phyloP scores from a whole-genome alignment of 495 filamentous ascomycete species.

The Extremus antarcticus region DNA sequence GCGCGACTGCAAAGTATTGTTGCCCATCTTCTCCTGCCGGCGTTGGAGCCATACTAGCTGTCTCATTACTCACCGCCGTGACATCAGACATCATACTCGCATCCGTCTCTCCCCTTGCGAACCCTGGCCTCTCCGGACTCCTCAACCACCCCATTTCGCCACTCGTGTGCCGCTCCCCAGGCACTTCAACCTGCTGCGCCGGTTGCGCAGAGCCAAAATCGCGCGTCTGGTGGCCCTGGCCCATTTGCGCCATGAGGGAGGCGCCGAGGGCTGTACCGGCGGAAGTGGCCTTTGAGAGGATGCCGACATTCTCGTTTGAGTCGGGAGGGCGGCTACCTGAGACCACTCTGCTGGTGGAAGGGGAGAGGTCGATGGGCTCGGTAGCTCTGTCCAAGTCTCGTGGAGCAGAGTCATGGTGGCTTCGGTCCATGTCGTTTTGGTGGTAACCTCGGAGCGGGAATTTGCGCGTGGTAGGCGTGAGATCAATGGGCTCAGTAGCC shows the following conservation, averaged over 20 bases:
- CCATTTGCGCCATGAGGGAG: constrained; percentile 1
- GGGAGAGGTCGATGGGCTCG: neutral
- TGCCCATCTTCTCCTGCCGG: constrained; percentile 31
- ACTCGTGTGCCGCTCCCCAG: constrained; percentile 6
- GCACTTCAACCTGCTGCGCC: constrained; percentile 7
- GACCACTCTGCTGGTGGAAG: neutral
- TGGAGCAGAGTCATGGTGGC: no score
- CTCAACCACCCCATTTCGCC: constrained; percentile 1
- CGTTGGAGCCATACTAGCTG: constrained; percentile 20
- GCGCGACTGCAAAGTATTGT: constrained; percentile 13
- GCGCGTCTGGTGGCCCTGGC: constrained; percentile 7
- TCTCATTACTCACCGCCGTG: neutral
- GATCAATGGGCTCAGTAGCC: constrained; percentile 19
- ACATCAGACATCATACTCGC: neutral
- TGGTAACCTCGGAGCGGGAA: neutral
- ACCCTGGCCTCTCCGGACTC: neutral
- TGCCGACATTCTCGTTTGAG: neutral
- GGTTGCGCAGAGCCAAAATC: constrained; percentile 16
- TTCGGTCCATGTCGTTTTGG: no score
- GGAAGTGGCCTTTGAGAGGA: constrained; percentile 6
- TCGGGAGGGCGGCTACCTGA: neutral
- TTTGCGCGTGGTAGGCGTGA: constrained; percentile 27
- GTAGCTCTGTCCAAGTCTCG: neutral
- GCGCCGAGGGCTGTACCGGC: constrained; percentile 14
- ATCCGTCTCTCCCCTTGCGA: constrained; percentile 3